Evolutionary conservation across 352 stramenopile genomes (phyloP).

Genomic region (Phytophthora sansomeana): DNA sequence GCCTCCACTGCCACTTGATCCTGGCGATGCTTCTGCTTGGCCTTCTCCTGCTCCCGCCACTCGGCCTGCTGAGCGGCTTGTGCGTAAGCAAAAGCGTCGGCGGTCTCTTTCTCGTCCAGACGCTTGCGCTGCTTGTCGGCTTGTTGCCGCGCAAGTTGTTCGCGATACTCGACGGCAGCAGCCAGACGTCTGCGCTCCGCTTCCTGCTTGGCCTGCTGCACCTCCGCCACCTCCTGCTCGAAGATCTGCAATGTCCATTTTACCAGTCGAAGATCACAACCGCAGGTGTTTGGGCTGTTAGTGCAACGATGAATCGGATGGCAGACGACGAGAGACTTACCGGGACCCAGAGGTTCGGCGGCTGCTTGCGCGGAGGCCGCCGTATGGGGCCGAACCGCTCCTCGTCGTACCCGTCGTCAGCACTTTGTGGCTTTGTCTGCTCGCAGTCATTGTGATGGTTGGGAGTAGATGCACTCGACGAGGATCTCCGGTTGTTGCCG

Average conservation of each 20-base stretch:
- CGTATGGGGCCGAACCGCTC: slow-evolving; percentile 62
- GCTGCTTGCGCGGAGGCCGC: slow-evolving; percentile 53
- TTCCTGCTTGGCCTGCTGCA: slow-evolving; percentile 61
- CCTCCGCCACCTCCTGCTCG: slow-evolving; percentile 63
- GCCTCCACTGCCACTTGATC: slow-evolving; percentile 47
- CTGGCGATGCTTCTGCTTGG: slow-evolving; percentile 41
- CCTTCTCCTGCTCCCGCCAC: slow-evolving; percentile 54
- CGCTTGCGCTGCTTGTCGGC: slow-evolving; percentile 41
- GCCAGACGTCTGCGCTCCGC: slow-evolving; percentile 48
- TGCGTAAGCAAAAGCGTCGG: slow-evolving; percentile 46
- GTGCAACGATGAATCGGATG: neutral
- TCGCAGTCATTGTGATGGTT: neutral
- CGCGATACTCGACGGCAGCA: slow-evolving; percentile 48
- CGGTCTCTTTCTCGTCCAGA: slow-evolving; percentile 35
- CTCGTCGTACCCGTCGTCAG: slow-evolving; percentile 63
- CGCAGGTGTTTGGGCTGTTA: neutral
- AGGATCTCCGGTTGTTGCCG: slow-evolving; percentile 13
- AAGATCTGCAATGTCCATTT: slow-evolving; percentile 55
- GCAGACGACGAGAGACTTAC: slow-evolving; percentile 27
- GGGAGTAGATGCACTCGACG: neutral
- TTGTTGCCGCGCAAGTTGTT: slow-evolving; percentile 57
- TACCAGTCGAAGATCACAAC: slow-evolving; percentile 3
- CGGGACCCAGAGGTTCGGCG: slow-evolving; percentile 63
- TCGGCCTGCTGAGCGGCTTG: slow-evolving; percentile 48
- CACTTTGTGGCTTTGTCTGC: neutral